Base-by-base conservation (phyloP, 139 green algal species). In the Axilococcus clingmanii region DNA sequence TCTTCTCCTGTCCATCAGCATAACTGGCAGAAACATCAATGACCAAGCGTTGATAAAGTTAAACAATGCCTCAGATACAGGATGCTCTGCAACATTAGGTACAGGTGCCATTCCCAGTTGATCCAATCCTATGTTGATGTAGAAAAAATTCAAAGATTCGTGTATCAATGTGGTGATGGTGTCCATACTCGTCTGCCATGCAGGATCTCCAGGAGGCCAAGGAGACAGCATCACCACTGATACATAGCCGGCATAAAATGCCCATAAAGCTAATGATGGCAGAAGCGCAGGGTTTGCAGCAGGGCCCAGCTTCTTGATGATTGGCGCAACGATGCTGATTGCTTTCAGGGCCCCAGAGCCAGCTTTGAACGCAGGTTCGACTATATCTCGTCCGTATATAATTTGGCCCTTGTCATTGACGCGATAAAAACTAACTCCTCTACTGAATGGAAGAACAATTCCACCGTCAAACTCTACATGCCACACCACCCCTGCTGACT, bases 141-240 rank as follows among this genome's bases (percentile, higher is more conserved):
- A 94, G 61, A 91, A 94, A 50, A 91, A 84, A 65, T 93, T 93
- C 33, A 83, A 35, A 3, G 69, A 83, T 61, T 89, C 70, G 58
- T 94, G 46, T 5, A 83, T 48, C 20, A 84, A 57, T 29, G 70
- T 45, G 32, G 52, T 12, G 25, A 80, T 43, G 2, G 52, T 58
- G n/a, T 81, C 58, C 0, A 59, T 40, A 11, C 63, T 33, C 16
- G 72, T 48, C 29, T 72, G 37, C 35, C 34, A 78, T 0, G 38
- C 72, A n/a, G 81, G 71, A 15, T 45, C 16, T 7, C 81, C 82
- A 2, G 82, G 82, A 0, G 76, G 57, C 0, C 40, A 28, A 22
- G 59, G 68, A 34, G 55, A 53, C 9, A 84, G 27, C 59, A 91
- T 66, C 12, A 85, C 75, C 23, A 65, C 61, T 4, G 40, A 52